phyloP scores from a whole-genome alignment of 345 rosid genomes.

The Euphorbia pulcherrima region DNA sequence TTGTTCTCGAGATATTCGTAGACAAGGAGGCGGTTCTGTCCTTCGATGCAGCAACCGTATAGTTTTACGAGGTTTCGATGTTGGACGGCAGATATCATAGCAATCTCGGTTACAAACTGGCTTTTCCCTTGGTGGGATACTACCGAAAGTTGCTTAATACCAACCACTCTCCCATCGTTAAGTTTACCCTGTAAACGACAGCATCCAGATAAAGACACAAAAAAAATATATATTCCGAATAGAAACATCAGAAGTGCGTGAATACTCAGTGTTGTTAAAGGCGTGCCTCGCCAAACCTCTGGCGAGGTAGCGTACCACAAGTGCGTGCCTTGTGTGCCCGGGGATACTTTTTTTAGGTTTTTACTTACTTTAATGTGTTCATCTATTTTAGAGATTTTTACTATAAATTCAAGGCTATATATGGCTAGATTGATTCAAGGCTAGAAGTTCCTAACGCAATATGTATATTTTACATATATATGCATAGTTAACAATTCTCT shows the following conservation, averaged over 20 bases:
- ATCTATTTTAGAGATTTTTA: no score
- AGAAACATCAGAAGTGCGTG: background rate
- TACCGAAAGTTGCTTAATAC: conserved; percentile 65
- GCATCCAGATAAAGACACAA: background rate
- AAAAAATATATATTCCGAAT: background rate
- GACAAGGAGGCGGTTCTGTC: conserved; percentile 53
- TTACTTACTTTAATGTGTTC: no score
- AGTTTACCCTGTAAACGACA: conserved; percentile 34
- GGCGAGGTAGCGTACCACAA: no score
- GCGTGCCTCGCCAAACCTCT: no score
- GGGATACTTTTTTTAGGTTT: no score
- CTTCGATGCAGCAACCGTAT: conserved; percentile 65
- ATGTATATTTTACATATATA: no score
- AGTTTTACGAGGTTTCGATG: conserved; percentile 71
- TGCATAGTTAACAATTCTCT: no score
- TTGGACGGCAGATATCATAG: conserved; percentile 55
- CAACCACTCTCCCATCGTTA: conserved; percentile 58
- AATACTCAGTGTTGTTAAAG: no score
- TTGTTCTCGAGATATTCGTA: conserved; percentile 66
- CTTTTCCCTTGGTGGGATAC: conserved; percentile 65
- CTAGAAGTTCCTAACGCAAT: no score
- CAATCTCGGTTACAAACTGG: conserved; percentile 70
- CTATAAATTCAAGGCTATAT: no score
- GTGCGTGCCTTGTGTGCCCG: no score
- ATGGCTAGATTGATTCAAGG: no score